These are phyloP conservation scores for Pichia sp. DNA, from an alignment of 1,139 yeast species.

Conservation along the genomic window DNA sequence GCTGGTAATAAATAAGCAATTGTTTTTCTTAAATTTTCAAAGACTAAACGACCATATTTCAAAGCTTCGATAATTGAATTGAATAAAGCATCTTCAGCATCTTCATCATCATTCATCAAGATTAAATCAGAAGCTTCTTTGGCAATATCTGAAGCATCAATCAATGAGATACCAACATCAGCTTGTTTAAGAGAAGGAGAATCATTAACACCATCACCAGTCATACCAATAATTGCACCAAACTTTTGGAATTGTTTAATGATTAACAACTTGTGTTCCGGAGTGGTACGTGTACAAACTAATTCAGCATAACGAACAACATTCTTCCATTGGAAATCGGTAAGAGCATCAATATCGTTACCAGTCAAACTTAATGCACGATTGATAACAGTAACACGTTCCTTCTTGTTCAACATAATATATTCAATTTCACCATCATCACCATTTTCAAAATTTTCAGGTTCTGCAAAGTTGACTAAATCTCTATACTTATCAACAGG, in stretches of 20 bases:
- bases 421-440: constrained; percentile 34
- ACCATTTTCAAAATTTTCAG: constrained; percentile 16
- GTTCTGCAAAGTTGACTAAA: constrained; percentile 10
- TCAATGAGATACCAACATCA: constrained; percentile 56
- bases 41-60: constrained; percentile 48
- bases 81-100: constrained; percentile 36
- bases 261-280: constrained; percentile 50
- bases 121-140: constrained; percentile 50
- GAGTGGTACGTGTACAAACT: constrained; percentile 54
- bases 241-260: constrained; percentile 48
- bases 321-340: constrained; percentile 46
- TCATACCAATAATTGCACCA: constrained; percentile 57
- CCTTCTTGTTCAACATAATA: neutral
- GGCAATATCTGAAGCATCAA: constrained; percentile 55
- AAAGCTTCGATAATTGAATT: constrained; percentile 49
- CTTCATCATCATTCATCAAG: constrained; percentile 34
- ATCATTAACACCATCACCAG: constrained; percentile 78
- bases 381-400: neutral
- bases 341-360: constrained; percentile 36
- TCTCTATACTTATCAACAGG: constrained; percentile 6
- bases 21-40: constrained; percentile 51
- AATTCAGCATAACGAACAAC: constrained; percentile 39
- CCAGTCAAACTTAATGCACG: constrained; percentile 32
- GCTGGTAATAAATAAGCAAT: constrained; percentile 53
- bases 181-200: constrained; percentile 90